Evolutionary conservation across 1,284 basidiomycete genomes (phyloP), one percentile per base, ranked within the genome.

Genomic region (Austroboletus sp.): DNA sequence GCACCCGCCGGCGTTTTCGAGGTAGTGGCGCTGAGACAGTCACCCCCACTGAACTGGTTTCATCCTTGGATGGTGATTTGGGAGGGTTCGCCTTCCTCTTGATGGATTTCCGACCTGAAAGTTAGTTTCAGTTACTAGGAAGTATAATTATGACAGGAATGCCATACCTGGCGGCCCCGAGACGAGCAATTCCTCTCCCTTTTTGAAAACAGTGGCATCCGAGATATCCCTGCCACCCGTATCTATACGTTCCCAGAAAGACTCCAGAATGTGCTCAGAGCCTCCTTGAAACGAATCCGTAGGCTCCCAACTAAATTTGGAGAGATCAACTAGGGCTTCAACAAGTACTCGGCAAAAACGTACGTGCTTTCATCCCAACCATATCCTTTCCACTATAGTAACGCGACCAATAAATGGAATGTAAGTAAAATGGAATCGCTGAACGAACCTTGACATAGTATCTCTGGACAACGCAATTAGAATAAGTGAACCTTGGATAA

Each of bases 301-400:
- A 6, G 84, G 83, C 53, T 87, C 84, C 83, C 83, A 86, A 12
- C 82, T 86, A 44, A 27, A 44, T 23, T 25, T 44, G 29, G 31
- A 37, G 15, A 11, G 17, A 46, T 58, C 46, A n/a, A 34, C 48
- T 8, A 48, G 41, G 27, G 44, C 6, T 21, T 13, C 19, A 27
- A 30, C n/a, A 16, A 19, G 32, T 21, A 36, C 38, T 37, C 17
- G 16, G 42, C 40, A 33, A n/a, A 40, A 8, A 73, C 84, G 56
- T 67, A 82, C 83, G 83, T 86, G 70, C 81, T 76, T 30, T 82
- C 79, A 1, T 71, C 65, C n/a, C 66, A 53, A 21, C 55, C 58
- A 54, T 82, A 86, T 11, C 75, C 76, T 60, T 83, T 85, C 83
- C 83, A 86, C 83, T 86, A 51, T 15, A n/a, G n/a, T n/a, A 29